A percentile compares a stretch with the other conserved stretches of the same genome.
These are phyloP conservation scores for Plasmopara muralis DNA, from an alignment of 352 stramenopile genomes.

Conservation along the genomic window DNA sequence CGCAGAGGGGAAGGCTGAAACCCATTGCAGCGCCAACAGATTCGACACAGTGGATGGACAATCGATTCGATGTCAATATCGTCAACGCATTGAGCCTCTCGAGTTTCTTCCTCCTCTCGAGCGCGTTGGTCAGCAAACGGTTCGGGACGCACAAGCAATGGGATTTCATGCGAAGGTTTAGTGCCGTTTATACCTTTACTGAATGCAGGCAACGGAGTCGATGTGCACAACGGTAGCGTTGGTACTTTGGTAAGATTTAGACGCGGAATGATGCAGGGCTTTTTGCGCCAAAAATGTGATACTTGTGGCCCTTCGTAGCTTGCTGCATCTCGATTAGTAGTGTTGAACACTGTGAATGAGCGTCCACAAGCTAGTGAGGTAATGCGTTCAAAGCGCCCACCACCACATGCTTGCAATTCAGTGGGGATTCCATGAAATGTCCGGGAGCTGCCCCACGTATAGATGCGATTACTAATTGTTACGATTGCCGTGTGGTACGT, in stretches of 20 bases:
- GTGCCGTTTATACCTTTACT: slow-evolving; percentile 18
- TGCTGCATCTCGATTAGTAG: slow-evolving; percentile 32
- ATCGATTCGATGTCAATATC: slow-evolving; percentile 58
- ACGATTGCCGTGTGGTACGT: slow-evolving; percentile 59
- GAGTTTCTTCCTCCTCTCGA: slow-evolving; percentile 27
- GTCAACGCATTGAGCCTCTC: slow-evolving; percentile 42
- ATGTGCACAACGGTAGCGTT: slow-evolving; percentile 36
- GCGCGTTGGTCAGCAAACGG: slow-evolving; percentile 35
- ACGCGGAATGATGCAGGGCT: slow-evolving; percentile 36
- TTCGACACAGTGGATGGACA: slow-evolving; percentile 61
- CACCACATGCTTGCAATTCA: slow-evolving; percentile 28
- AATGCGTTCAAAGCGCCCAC: slow-evolving; percentile 37
- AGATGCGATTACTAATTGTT: slow-evolving; percentile 47
- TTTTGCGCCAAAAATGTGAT: slow-evolving; percentile 40
- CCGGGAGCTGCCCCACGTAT: slow-evolving; percentile 57
- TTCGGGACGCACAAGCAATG: slow-evolving; percentile 40
- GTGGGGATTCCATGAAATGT: slow-evolving; percentile 35
- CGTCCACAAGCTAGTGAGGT: slow-evolving; percentile 58
- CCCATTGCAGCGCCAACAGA: slow-evolving; percentile 71
- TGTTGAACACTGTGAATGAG: slow-evolving; percentile 76
- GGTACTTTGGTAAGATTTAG: slow-evolving; percentile 42
- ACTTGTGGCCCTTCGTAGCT: slow-evolving; percentile 58
- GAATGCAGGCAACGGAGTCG: slow-evolving; percentile 20
- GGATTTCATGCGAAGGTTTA: slow-evolving; percentile 8
- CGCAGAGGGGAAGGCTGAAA: slow-evolving; percentile 63